Base-by-base conservation (phyloP, 495 filamentous ascomycete species). In the Hypoxylon perforatum region DNA sequence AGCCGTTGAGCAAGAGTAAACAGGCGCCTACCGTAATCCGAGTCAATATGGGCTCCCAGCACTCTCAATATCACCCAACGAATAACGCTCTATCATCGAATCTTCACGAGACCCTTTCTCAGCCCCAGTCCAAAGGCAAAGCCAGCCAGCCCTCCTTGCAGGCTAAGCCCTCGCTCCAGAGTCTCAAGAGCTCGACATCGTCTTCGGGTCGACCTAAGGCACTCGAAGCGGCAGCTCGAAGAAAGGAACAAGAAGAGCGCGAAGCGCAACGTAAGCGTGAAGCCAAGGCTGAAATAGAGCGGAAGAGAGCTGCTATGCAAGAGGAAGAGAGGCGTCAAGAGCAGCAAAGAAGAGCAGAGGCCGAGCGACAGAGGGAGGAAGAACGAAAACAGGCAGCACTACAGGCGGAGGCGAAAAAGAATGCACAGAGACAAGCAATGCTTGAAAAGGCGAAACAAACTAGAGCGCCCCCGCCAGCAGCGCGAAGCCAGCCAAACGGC, bases 21-120 rank as follows among this genome's bases (percentile, higher is more conserved):
- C 91, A 91, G 11, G 90, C 88, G 15, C 91, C 91, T 1, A 91
- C 92, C 2, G 85, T 91, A 1, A 94, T 97, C 63, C 86, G 90
- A 28, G 88, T 97, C 23, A 89, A 91, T 39, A 89, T 88, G 38
- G 89, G 88, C 19, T 90, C 92, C 38, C 87, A 87, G 28, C 77
- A 80, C 36, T 70, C 78, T 25, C 76, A 82, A 25, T 88, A 88
- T 38, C 86, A 89, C 25, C 77, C 91, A 23, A 83, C 86, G 4
- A 89, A 86, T 15, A 78, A 79, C 41, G 77, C 84, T 3, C 74
- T 89, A 6, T 78, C 86, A 19, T 84, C 87, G n/a, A 84, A 75
- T 22, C 76, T 85, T 7, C 84, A 87, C 28, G 90, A 92, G 14
- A 84, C 88, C 7, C 78, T 85, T 53, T 84, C 42, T 74, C 82